Base-by-base conservation (phyloP, 352 stramenopile species). In the Phytophthora uliginosa region DNA sequence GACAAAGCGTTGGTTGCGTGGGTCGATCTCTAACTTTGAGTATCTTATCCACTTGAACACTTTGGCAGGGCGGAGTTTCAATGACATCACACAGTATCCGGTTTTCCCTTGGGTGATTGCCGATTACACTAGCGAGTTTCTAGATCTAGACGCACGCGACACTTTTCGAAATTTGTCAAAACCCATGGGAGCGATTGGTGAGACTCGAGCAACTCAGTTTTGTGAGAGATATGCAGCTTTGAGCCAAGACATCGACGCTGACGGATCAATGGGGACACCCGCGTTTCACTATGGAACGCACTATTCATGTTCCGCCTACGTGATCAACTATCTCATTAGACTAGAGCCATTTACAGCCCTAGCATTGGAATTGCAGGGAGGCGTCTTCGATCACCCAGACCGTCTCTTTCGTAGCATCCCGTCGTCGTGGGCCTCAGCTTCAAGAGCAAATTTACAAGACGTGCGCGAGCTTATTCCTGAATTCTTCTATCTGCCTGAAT, bases 11-110 rank as follows among this genome's bases (percentile, higher is more conserved):
- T 95, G 88, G 88, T 50, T 89, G 12, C 84, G 88, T 17, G 86
- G 89, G 0, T 59, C 58, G 0, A 89, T 95, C 18, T 93, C 86
- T 1, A 95, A 94, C 64, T 99, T 99, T 76, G 98, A 99, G 67
- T 99, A 99, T 73, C 77, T 99, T 18, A 97, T 99, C 56, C 88
- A 98, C 74, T 78, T 99, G 34, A 99, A 99, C 77, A 97, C 95
- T 0, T 78, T 99, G 8, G 98, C 96, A 4, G 98, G 98, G 4
- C 79, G 98, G 51, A 99, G 87, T 60, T 99, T 98, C 71, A 99
- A 99, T 80, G 97, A 99, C 64, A 94, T 99, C n/a, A 99, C 94
- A 42, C 98, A 99, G 77, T 99, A 99, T 73, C 98, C 98, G 4
- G 95, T 95, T 1, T 98, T 99, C 74, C 98, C 98, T 15, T 99